Percentiles rank a stretch among this genome's conserved stretches.
These are phyloP conservation scores for Microstroma glucosiphilum DNA, from an alignment of 1,284 basidiomycete species.

Conservation along the genomic window DNA sequence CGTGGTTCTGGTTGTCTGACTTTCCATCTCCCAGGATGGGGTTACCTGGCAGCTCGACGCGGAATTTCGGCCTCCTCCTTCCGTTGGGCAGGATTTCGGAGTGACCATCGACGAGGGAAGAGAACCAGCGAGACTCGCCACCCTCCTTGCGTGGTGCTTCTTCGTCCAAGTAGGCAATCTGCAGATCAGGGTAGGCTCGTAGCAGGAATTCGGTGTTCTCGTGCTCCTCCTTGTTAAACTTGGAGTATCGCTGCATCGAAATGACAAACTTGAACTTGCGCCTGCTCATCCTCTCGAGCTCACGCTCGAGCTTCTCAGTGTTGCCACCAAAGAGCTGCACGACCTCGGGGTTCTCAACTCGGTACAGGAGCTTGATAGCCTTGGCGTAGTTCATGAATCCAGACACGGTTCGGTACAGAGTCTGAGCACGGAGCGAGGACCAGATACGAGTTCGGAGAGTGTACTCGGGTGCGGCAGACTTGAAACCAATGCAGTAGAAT, in stretches of 20 bases:
- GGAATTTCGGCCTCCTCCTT: conserved; percentile 88
- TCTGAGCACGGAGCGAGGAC: conserved; percentile 96
- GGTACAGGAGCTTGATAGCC: conserved; percentile 98
- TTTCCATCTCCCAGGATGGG: conserved; percentile 98
- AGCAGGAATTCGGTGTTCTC: conserved; percentile 98
- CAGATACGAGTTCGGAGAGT: conserved; percentile 97
- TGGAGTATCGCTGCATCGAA: conserved; percentile 98
- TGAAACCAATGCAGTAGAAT: conserved; percentile 99
- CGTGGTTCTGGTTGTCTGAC: conserved; percentile 99
- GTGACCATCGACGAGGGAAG: conserved; percentile 92
- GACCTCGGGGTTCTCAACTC: conserved; percentile 97
- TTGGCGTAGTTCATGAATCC: conserved; percentile 99
- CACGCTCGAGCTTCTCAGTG: conserved; percentile 91
- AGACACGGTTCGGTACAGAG: conserved; percentile 94
- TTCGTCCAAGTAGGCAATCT: conserved; percentile 97
- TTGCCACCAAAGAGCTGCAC: conserved; percentile 96
- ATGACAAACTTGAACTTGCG: conserved; percentile 99
- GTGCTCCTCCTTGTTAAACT: conserved; percentile 98
- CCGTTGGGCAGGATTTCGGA: conserved; percentile 89
- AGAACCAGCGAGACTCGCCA: conserved; percentile 90
- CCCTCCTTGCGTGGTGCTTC: conserved; percentile 86
- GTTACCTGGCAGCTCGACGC: conserved; percentile 95
- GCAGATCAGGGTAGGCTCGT: conserved; percentile 95
- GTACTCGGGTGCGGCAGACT: conserved; percentile 95
- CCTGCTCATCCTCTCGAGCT: conserved; percentile 92